Evolutionary conservation across 2,329 filamentous ascomycete genomes (phyloP).

Genomic region (Lomentospora prolificans): DNA sequence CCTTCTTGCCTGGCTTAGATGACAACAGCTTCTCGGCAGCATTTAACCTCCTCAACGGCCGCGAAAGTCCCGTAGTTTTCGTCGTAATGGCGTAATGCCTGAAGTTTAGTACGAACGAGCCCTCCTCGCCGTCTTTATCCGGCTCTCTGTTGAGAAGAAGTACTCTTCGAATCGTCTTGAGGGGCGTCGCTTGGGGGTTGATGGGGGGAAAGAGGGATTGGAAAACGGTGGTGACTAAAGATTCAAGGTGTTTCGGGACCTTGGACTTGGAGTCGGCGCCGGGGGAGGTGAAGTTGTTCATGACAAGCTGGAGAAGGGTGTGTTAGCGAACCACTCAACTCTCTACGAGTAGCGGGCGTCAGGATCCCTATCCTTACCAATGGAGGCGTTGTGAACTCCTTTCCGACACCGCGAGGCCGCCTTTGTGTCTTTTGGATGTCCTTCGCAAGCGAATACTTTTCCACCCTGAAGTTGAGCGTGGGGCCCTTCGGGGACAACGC

Average conservation of each 20-base stretch:
- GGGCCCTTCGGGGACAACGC: conserved; percentile 83
- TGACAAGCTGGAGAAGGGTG: conserved; percentile 62
- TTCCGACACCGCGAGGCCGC: conserved; percentile 70
- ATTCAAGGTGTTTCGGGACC: conserved; percentile 90
- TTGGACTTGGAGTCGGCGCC: conserved; percentile 47
- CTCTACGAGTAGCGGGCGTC: too few relatives aligned
- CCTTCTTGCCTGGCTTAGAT: conserved; percentile 51
- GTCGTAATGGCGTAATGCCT: conserved; percentile 95
- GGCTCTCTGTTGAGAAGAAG: conserved; percentile 79
- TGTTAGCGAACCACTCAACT: not conserved
- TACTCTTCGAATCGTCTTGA: conserved; percentile 86
- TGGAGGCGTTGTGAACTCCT: conserved; percentile 78
- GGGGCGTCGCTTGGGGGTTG: conserved; percentile 78
- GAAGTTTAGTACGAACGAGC: conserved; percentile 74
- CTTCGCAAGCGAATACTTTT: conserved; percentile 89
- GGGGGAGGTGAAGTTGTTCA: conserved; percentile 85
- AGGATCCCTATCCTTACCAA: too few relatives aligned
- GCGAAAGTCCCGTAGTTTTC: conserved; percentile 73
- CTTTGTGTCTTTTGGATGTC: conserved; percentile 79
- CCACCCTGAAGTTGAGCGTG: conserved; percentile 86
- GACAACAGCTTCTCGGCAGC: conserved; percentile 71
- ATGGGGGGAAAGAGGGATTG: conserved; percentile 95
- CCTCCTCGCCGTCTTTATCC: conserved; percentile 43
- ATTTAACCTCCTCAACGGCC: conserved; percentile 72
- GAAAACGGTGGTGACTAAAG: conserved; percentile 85